These are phyloP conservation scores for Pisolithus tinctorius DNA, from an alignment of 768 basidiomycete genomes.

Conservation along the genomic window DNA sequence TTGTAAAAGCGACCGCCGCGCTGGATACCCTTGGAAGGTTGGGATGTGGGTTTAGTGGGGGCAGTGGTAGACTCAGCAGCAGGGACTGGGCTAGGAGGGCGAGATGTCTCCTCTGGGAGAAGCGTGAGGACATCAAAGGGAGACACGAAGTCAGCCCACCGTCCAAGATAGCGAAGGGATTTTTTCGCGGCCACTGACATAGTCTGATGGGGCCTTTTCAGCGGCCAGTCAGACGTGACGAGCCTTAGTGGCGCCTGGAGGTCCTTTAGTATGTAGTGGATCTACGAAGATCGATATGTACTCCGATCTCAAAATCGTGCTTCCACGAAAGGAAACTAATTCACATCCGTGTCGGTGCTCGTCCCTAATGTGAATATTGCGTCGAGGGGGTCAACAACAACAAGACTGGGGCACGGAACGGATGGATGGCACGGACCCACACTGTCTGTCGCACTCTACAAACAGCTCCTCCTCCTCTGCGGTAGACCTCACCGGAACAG, in stretches of 20 bases:
- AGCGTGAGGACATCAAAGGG: neutral
- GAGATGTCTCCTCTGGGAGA: conserved; percentile 35
- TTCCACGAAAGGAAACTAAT: no score
- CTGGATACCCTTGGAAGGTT: conserved; percentile 34
- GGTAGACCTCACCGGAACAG: conserved; percentile 45
- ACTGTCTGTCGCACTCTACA: conserved; percentile 5
- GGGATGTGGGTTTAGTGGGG: conserved; percentile 28
- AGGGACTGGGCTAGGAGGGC: conserved; percentile 32
- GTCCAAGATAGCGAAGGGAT: conserved; percentile 79
- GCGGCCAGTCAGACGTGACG: conserved; percentile 13
- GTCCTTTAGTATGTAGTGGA: no score
- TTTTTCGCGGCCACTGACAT: conserved; percentile 92
- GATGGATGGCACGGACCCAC: conserved; percentile 11
- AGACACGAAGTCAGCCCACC: conserved; percentile 32
- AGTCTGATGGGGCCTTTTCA: conserved; percentile 57
- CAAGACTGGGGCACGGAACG: neutral
- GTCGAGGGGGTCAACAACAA: neutral
- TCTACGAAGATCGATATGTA: no score
- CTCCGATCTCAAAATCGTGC: no score
- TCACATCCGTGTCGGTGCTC: no score
- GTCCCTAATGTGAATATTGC: no score
- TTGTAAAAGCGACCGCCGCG: conserved; percentile 65
- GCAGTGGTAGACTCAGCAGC: conserved; percentile 21
- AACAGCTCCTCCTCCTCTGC: conserved; percentile 47
- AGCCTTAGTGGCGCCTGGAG: no score